Percentiles rank a stretch among this genome's conserved stretches.
Conservation (phyloP, 2,329 filamentous ascomycete genomes). For the Nemania bipapillata region DNA sequence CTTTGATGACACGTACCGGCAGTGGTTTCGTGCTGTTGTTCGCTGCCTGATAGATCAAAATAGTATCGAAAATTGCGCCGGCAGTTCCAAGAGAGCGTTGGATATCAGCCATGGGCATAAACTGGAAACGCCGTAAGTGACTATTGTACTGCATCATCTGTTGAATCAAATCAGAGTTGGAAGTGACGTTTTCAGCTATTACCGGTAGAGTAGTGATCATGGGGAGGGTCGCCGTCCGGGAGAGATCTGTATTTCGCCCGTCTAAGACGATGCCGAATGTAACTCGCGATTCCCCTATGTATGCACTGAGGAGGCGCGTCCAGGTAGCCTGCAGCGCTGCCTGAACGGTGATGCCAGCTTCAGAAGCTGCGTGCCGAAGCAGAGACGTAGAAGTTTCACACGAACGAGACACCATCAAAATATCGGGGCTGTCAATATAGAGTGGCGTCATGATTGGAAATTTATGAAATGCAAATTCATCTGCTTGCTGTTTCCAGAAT, state of each 20-base stretch:
- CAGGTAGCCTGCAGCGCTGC: constrained; percentile 80
- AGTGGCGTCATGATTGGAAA: constrained; percentile 82
- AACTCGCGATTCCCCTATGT: constrained; percentile 77
- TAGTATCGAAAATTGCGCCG: constrained; percentile 79
- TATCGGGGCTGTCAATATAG: constrained; percentile 51
- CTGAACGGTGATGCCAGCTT: constrained; percentile 76
- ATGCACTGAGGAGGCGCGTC: constrained; percentile 78
- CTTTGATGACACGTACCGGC: constrained; percentile 71
- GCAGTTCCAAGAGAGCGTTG: constrained; percentile 76
- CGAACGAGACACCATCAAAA: constrained; percentile 52
- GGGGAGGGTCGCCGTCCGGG: constrained; percentile 73
- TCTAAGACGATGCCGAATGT: constrained; percentile 85
- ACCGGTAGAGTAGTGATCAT: constrained; percentile 85
- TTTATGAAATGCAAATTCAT: constrained; percentile 68
- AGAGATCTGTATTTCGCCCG: constrained; percentile 72
- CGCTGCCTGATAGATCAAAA: constrained; percentile 83
- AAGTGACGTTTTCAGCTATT: constrained; percentile 64
- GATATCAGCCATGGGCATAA: constrained; percentile 75
- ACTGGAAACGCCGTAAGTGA: constrained; percentile 74
- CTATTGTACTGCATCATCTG: constrained; percentile 74
- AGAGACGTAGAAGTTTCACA: constrained; percentile 56
- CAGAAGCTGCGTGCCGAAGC: constrained; percentile 67
- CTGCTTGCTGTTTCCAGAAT: constrained; percentile 73
- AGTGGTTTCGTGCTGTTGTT: constrained; percentile 41
- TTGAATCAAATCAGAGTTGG: constrained; percentile 67